Conservation (phyloP, 2,329 filamentous ascomycete species). For the Curvularia hawaiiensis region DNA sequence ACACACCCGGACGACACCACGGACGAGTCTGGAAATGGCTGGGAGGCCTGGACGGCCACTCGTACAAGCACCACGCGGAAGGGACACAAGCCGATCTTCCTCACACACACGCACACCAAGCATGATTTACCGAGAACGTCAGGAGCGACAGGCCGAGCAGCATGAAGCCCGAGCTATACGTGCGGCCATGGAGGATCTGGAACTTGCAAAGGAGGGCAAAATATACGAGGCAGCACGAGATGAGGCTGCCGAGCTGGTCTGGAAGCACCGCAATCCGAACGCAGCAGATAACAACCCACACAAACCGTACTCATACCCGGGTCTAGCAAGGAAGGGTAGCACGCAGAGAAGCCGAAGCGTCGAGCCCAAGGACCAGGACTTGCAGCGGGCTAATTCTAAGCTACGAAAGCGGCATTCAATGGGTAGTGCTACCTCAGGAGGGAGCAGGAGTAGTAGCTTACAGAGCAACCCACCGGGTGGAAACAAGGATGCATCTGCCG, state of each 20-base stretch:
- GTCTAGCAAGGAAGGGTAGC: conserved; percentile 68
- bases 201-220: conserved; percentile 66
- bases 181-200: conserved; percentile 75
- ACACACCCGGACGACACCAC: conserved; percentile 39
- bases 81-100: conserved; percentile 48
- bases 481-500: conserved; percentile 31
- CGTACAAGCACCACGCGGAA: conserved; percentile 48
- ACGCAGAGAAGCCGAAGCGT: conserved; percentile 63
- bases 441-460: conserved; percentile 46
- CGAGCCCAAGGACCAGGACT: conserved; percentile 37
- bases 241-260: conserved; percentile 80
- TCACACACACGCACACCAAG: conserved; percentile 60
- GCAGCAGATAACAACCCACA: conserved; percentile 64
- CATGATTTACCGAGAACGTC: conserved; percentile 71
- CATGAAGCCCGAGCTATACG: conserved; percentile 74
- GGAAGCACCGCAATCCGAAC: conserved; percentile 73
- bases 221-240: conserved; percentile 74
- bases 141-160: conserved; percentile 79
- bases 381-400: conserved; percentile 42
- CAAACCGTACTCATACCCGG: conserved; percentile 60
- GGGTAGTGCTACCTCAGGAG: conserved; percentile 38
- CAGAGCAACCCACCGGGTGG: conserved; percentile 45
- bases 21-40: conserved; percentile 39
- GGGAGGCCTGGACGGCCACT: conserved; percentile 38
- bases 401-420: conserved; percentile 45